Evolutionary conservation across 208 protist species (phyloP).

Genomic region (Blastocrithidia nonstop): DNA sequence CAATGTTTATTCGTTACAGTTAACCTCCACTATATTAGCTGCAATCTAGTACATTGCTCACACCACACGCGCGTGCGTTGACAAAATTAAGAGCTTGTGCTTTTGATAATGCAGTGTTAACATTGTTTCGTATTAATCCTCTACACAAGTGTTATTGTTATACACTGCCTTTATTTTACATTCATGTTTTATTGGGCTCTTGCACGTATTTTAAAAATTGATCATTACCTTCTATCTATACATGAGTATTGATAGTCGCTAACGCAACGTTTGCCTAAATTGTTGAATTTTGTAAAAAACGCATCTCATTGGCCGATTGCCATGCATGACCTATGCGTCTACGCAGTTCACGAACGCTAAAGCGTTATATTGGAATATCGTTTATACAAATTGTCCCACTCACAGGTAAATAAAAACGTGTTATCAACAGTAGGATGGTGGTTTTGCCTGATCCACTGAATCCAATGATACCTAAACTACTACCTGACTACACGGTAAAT

Average conservation of each 20-base stretch:
- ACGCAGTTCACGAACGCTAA: slow-evolving; percentile 27
- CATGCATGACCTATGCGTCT: slow-evolving; percentile 40
- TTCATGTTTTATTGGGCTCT: no score
- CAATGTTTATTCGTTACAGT: slow-evolving; percentile 37
- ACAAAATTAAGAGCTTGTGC: slow-evolving; percentile 11
- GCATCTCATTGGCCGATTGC: slow-evolving; percentile 22
- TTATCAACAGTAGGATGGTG: slow-evolving; percentile 40
- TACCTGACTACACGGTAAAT: slow-evolving; percentile 24
- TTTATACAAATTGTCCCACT: slow-evolving; percentile 38
- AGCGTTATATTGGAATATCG: slow-evolving; percentile 20
- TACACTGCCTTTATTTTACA: no score
- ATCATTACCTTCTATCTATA: no score
- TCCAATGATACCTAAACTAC: slow-evolving; percentile 44
- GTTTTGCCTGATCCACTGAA: slow-evolving; percentile 66
- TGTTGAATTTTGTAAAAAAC: slow-evolving; percentile 31
- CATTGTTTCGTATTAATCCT: no score
- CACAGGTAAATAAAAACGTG: slow-evolving; percentile 31
- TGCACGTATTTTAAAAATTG: no score
- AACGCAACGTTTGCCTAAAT: slow-evolving; percentile 46
- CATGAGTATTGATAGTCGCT: no score
- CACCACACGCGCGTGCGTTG: slow-evolving; percentile 17
- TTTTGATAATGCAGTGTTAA: no score
- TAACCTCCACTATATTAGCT: slow-evolving; percentile 53
- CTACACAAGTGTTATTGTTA: no score
- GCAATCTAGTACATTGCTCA: slow-evolving; percentile 7